Evolutionary conservation across 2,329 filamentous ascomycete genomes (phyloP), one percentile per base, ranked within the genome.

Genomic region (Aureobasidium namibiae): DNA sequence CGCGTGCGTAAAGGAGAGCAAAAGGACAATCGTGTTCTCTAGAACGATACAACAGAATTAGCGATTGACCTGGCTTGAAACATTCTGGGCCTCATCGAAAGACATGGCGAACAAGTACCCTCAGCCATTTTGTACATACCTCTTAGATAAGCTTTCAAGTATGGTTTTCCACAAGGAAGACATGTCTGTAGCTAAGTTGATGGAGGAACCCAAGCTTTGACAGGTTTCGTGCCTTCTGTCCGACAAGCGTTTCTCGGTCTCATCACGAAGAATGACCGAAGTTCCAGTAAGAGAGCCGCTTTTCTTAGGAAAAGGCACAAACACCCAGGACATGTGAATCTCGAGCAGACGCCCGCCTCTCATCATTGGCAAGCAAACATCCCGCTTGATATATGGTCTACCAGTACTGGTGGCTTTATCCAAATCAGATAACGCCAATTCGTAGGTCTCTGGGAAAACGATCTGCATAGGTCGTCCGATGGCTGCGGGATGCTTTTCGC

Each of bases 1-100:
- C 33, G 14, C 49, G 56, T 6, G 61, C 61, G 26, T 63, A 63
- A 6, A 63, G 29, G 21, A 61, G 52, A 13, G 61, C 61, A 24
- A 63, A 63, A 18, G 61, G 61, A 34, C 61, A 61, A 24, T 60
- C 59, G 39, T 61, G 33, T 26, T 48, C 54, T 45, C 61, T 57
- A 14, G 9, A 36, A 21, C 1, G 9, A 11, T n/a, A 4, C 1
- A 14, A 21, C 5, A 10, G 3, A 18, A 33, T 48, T 24, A 48
- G 44, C 26, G 16, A 48, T 23, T 29, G 5, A 18, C 33, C 26
- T 11, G 18, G 5, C 16, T 9, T 21, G 9, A 6, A 13, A 3
- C 13, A 11, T 10, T n/a, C 2, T 21, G 31, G 26, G 24, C 4
- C 11, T 6, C 8, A 11, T 21, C n/a, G n/a, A 21, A 10, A 33